Conservation (phyloP, 495 filamentous ascomycete species). For the Penicillium taxi region DNA sequence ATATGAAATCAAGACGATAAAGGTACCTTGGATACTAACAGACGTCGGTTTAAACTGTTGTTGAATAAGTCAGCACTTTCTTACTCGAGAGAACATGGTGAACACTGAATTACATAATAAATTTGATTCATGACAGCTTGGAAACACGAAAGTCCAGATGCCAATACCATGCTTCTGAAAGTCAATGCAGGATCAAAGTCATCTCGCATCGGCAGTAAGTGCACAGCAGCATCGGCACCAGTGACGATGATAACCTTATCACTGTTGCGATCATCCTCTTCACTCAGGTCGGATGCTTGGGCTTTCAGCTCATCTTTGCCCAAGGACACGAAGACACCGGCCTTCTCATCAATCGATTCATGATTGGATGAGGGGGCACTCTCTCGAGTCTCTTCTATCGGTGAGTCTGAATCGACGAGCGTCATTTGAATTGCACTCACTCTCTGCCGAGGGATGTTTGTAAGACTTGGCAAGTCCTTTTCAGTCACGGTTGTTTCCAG, state of each 20-base stretch:
- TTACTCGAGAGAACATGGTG: neutral
- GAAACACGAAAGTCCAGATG: constrained; percentile 36
- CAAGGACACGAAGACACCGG: neutral
- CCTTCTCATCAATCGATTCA: neutral
- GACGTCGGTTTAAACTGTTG: constrained; percentile 25
- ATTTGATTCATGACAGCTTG: constrained; percentile 44
- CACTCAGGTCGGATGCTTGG: neutral
- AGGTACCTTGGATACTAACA: constrained; percentile 25
- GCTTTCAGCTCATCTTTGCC: neutral
- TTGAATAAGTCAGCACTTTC: neutral
- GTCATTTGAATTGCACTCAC: neutral
- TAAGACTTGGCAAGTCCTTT: neutral
- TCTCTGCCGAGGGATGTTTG: neutral
- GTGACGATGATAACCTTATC: constrained; percentile 21
- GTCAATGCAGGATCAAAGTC: constrained; percentile 38
- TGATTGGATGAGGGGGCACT: neutral
- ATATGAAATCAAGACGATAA: constrained; percentile 37
- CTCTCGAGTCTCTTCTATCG: too few species aligned
- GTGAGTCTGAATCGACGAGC: neutral
- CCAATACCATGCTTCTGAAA: constrained; percentile 39
- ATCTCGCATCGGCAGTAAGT: constrained; percentile 39
- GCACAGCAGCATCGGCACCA: constrained; percentile 21
- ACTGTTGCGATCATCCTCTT: constrained; percentile 7
- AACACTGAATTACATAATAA: constrained; percentile 24
- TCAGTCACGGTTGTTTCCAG: neutral